Evolutionary conservation across 225 moss, liverwort and hornwort species (phyloP), one percentile per base, ranked within the genome.

Genomic region (Rhytidiadelphus loreus): DNA sequence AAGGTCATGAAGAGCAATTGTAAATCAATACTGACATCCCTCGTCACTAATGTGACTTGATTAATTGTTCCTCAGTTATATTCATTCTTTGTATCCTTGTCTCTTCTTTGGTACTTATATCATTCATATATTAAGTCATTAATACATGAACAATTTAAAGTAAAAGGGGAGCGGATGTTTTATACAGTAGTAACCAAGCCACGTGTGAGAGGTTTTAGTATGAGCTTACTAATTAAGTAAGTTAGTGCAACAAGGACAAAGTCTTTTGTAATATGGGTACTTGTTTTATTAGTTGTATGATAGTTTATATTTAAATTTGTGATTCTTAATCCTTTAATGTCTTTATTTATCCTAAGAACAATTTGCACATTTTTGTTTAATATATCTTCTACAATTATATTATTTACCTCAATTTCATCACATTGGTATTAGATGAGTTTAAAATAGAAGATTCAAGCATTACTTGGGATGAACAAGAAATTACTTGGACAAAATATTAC

Each of bases 161-260:
- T 17, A 10, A 29, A 29, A 28, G 3, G 9, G 16, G 0, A 9
- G 5, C 0, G 1, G 1, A 44, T 5, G 44, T 16, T 1, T 28
- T 28, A 8, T 32, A 25, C 6, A 4, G 5, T 23, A 13, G 13
- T 68, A 68, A 68, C 7, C 13, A 71, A 43, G 22, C 16, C 0
- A 43, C 14, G 24, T 41, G 22, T 9, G 16, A 43, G 71, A 71
- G 23, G 16, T 28, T 71, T 43, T 5, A 44, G 3, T 29, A 72
- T 2, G 17, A 44, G 28, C 28, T 72, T 43, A 71, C 5, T 71
- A 43, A 1, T 24, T 43, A 43, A 71, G 14, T 71, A 16, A 71
- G 16, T 69, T 4, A 23, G 0, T 39, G 4, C 13, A 23, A 24
- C 24, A 39, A 24, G 0, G 24, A 69, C 13, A 39, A 69, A 39